Base-by-base conservation (phyloP, 306 rosid genomes). In the Gastrolobium bilobum region DNA sequence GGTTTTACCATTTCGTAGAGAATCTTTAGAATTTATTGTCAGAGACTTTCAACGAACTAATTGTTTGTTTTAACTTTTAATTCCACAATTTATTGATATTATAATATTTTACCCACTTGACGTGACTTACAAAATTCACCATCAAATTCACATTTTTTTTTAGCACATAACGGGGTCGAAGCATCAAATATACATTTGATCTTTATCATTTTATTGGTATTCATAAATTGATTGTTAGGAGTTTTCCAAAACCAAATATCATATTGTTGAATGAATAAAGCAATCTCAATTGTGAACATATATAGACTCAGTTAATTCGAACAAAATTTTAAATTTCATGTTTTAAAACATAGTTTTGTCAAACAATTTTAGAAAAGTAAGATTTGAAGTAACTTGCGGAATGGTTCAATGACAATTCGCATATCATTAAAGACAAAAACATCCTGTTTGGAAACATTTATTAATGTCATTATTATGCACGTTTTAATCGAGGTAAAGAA, bases 401-500 rank as follows among this genome's bases (percentile, higher is more conserved):
- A 40, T 13, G 7, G 10, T 61, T 13, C 9, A 7, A n/a, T 13
- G 44, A 34, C 42, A 5, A 1, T 38, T n/a, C 7, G 50, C 69
- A 38, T 40, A 38, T 63, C 11, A 3, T 63, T 3, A 15, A 43
- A 4, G 14, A 66, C 8, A 65, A 10, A 44, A 6, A 26, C 26
- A 20, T 37, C n/a, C 14, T 9, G 15, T 30, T 44, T 65, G 52
- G 30, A 65, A 29, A 67, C 26, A 30, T 30, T 30, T 60, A 13
- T 29, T 10, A 60, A 4, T 60, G 39, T 13, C 40, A 11, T 63
- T 34, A 39, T 29, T 29, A 4, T 29, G 15, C 60, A 62, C 50
- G 35, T 64, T 73, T 72, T 56, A 40, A n/a, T 73, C 5, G 6
- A 42, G 67, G n/a, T 6, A 6, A 10, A 73, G 54, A 73, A 57